A percentile compares a stretch with the other conserved stretches of the same genome.
These are phyloP conservation scores for Mucor circinelloides DNA, from an alignment of 371 early-diverging fungal species.

Conservation along the genomic window DNA sequence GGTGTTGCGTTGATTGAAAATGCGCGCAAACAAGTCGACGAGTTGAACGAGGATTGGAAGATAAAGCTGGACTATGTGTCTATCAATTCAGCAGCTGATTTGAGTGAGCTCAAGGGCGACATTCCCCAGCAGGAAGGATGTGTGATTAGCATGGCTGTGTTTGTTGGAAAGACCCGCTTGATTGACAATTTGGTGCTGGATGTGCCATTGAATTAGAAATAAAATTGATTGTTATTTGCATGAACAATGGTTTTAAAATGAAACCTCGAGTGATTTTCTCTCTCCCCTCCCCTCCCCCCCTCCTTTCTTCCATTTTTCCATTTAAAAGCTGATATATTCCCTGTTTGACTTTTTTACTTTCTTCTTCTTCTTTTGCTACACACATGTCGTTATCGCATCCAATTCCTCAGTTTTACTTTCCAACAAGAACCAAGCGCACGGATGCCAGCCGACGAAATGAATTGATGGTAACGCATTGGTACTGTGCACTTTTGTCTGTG, in stretches of 20 bases:
- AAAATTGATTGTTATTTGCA: background rate
- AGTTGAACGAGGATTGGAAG: constrained; percentile 43
- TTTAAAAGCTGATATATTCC: background rate
- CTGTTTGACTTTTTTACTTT: background rate
- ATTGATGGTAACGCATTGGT: background rate
- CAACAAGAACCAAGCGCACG: background rate
- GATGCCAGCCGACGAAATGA: background rate
- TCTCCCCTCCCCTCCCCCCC: background rate
- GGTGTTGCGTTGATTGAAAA: constrained; percentile 46
- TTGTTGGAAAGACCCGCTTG: constrained; percentile 87
- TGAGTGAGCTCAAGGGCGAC: constrained; percentile 24
- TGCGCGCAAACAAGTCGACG: constrained; percentile 42
- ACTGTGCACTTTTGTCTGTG: background rate
- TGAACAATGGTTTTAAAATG: background rate
- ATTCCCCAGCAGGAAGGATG: constrained; percentile 61
- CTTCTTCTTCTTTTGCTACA: background rate
- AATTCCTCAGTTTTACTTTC: background rate
- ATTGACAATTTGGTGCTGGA: constrained; percentile 80
- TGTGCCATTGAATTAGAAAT: constrained; percentile 4
- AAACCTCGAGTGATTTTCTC: background rate
- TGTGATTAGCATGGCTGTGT: constrained; percentile 88
- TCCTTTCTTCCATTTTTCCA: background rate
- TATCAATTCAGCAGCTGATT: constrained; percentile 71
- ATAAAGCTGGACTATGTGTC: constrained; percentile 85
- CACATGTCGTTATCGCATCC: background rate